Conservation (phyloP, 2,329 filamentous ascomycete species). For the Aspergillus sp. region DNA sequence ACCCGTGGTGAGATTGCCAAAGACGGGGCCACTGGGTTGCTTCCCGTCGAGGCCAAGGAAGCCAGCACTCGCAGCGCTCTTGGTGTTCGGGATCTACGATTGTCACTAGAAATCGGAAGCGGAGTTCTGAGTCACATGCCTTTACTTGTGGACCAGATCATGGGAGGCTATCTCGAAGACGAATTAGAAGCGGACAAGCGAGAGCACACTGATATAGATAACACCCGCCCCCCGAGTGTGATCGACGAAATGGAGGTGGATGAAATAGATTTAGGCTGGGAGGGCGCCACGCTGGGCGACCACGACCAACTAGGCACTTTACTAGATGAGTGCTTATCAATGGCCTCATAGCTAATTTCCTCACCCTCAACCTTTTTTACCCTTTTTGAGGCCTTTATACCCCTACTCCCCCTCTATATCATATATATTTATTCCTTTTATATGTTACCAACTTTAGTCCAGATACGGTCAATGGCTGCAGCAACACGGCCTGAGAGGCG, state of each 20-base stretch:
- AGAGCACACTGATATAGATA: constrained; percentile 29
- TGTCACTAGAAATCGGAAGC: constrained; percentile 75
- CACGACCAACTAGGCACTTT: constrained; percentile 38
- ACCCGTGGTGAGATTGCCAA: constrained; percentile 71
- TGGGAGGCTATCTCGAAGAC: constrained; percentile 71
- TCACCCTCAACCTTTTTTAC: constrained; percentile 6
- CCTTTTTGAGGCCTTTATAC: neutral
- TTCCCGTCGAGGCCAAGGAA: constrained; percentile 79
- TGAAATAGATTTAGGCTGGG: constrained; percentile 39
- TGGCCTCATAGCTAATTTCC: constrained; percentile 35
- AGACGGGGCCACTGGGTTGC: constrained; percentile 68
- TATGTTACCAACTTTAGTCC: constrained; percentile 1
- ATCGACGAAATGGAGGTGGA: constrained; percentile 43
- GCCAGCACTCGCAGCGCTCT: constrained; percentile 70
- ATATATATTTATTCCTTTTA: neutral
- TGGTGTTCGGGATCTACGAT: constrained; percentile 73
- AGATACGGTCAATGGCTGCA: constrained; percentile 6
- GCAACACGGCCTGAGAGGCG: constrained; percentile 21
- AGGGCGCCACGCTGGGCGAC: constrained; percentile 36
- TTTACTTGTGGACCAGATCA: constrained; percentile 68
- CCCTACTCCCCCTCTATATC: constrained; percentile 10
- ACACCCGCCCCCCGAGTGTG: constrained; percentile 21
- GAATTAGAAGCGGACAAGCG: constrained; percentile 60
- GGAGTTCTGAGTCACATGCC: constrained; percentile 76
- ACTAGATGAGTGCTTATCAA: constrained; percentile 43